Evolutionary conservation across 1,284 basidiomycete genomes (phyloP).

Genomic region (Sanguinoderma infundibulare): DNA sequence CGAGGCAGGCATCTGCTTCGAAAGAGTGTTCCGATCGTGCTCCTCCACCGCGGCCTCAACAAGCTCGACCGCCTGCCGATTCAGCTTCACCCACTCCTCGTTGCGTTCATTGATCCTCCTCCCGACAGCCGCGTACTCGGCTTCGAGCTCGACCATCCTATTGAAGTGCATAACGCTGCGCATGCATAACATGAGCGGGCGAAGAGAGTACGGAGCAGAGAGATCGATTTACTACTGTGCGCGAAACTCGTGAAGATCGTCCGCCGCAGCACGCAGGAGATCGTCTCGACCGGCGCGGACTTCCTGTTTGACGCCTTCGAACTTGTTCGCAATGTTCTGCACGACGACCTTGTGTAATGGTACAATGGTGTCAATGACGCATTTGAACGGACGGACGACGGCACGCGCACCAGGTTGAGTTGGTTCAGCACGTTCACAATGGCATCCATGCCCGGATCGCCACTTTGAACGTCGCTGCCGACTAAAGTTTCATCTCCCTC

Average conservation of each 20-base stretch:
- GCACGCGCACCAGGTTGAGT: slow-evolving; percentile 28
- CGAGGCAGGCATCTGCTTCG: slow-evolving; percentile 44
- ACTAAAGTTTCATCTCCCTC: slow-evolving; percentile 2
- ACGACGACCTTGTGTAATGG: slow-evolving; percentile 50
- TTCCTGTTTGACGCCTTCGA: slow-evolving; percentile 45
- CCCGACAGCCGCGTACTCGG: slow-evolving; percentile 44
- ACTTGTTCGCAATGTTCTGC: slow-evolving; percentile 45
- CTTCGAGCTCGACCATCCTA: slow-evolving; percentile 44
- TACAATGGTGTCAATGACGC: neutral
- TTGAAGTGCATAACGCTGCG: slow-evolving; percentile 44
- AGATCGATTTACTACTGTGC: slow-evolving; percentile 46
- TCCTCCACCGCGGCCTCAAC: slow-evolving; percentile 38
- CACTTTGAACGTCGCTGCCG: neutral
- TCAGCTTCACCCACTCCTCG: slow-evolving; percentile 41
- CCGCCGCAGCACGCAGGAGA: slow-evolving; percentile 46
- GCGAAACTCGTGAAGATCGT: slow-evolving; percentile 44
- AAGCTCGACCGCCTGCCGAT: slow-evolving; percentile 32
- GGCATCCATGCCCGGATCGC: slow-evolving; percentile 20
- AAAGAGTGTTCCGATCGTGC: slow-evolving; percentile 41
- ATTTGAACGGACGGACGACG: no score
- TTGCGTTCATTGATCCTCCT: slow-evolving; percentile 35
- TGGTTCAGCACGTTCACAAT: slow-evolving; percentile 29
- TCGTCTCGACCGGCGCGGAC: slow-evolving; percentile 44
- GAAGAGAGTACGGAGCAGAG: slow-evolving; percentile 19
- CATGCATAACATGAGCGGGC: neutral